phyloP scores from a whole-genome alignment of 257 asterid species.

The Solanum commersonii region DNA sequence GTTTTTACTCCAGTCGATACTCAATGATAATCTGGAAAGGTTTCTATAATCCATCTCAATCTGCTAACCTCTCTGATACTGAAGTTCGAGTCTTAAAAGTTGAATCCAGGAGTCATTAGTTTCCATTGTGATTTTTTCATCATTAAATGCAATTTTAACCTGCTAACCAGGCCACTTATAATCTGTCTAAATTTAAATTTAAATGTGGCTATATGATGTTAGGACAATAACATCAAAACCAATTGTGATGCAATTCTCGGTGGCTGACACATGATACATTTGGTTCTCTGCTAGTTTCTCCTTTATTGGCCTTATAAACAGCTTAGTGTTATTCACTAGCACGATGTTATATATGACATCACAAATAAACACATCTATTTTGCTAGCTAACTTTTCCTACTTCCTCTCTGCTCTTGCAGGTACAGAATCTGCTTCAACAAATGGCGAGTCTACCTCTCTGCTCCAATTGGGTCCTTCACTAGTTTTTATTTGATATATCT shows the following conservation, averaged over 20 bases:
- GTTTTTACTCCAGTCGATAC: not conserved
- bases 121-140: not conserved
- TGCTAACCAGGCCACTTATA: not conserved
- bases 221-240: not conserved
- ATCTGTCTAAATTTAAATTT: not conserved
- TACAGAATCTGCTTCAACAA: conserved; percentile 77
- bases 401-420: conserved; percentile 28
- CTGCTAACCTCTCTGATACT: not conserved
- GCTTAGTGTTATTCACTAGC: not conserved
- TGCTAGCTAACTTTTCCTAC: not conserved
- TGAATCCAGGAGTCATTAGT: not conserved
- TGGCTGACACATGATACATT: not conserved
- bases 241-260: not conserved
- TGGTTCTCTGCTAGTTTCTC: not conserved
- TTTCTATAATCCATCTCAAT: not conserved
- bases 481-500: not conserved
- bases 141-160: not conserved
- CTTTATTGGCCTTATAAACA: not conserved
- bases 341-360: not conserved
- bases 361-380: not conserved
- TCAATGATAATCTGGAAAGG: not conserved
- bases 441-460: conserved; percentile 41
- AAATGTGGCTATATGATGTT: not conserved
- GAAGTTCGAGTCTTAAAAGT: not conserved
- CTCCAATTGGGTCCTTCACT: not conserved